Evolutionary conservation across 1,284 basidiomycete species (phyloP), one percentile per base, ranked within the genome.

Genomic region (Trametes versicolor): DNA sequence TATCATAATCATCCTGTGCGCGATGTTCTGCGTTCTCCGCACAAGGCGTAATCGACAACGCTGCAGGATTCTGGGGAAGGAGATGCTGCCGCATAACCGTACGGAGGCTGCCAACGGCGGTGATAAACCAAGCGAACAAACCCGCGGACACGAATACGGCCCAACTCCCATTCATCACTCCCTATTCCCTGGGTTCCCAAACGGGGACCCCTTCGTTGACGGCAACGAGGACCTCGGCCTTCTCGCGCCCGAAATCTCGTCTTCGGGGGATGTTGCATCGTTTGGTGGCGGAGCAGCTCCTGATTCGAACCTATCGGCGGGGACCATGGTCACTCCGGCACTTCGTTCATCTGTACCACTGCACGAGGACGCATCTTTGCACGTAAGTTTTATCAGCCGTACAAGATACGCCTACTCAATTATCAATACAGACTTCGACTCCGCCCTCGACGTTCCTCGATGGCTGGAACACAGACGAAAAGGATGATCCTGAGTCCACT

Each of bases 21-120:
- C 34, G 6, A 15, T 54, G 15, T 8, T 60, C 13, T 60, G 54
- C 25, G 4, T 52, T 3, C 50, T 60, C 2, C 54, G 59, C 32
- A 19, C n/a, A 34, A 41, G 59, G 12, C 59, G 51, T 32, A 34
- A n/a, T 0, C n/a, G 29, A 6, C 39, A 27, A 13, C 41, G 37
- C 13, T 10, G 17, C 21, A 4, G 13, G 13, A 17, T 19, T 45
- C 17, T 45, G 3, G 43, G 43, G 21, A 21, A 9, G 13, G 43
- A 45, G 6, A 2, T 19, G 19, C 21, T 19, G 8, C n/a, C 19
- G 19, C 43, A 8, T 2, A 5, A n/a, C 17, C 4, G 21, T 32
- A 32, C 29, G 43, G 21, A n/a, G 19, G 43, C 43, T 17, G 19
- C 43, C 13, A 39, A 13, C 37, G 10, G 15, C 37, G 13, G 13